Evolutionary conservation across 2,329 filamentous ascomycete genomes (phyloP), one percentile per base, ranked within the genome.

Genomic region (Ophiosphaerella narmari): DNA sequence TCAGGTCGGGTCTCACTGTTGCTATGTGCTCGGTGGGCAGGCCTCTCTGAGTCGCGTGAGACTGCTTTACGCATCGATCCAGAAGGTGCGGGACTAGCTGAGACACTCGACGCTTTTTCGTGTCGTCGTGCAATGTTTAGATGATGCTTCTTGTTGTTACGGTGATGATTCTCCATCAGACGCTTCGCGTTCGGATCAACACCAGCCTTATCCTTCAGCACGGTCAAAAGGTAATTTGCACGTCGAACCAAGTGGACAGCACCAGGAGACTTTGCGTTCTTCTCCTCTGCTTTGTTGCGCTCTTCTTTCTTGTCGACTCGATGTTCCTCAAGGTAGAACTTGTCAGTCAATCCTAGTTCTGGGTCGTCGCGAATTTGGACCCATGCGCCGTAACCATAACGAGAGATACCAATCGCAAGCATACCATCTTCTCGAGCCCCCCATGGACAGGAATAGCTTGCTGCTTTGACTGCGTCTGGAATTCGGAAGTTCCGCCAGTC

Each of bases 261-360:
- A n/a, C 94, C 94, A 4, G 94, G 94, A 2, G 93, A 96, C 66
- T 96, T 95, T 32, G 90, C 89, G 14, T 81, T 80, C 64, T 86
- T 86, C 56, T 84, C 77, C 14, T 90, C 87, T 13, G 78, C 84
- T 65, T 91, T 90, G 66, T 81, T 89, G 32, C 94, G 88, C 73
- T 97, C 91, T 65, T 94, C 92, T 72, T 97, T 97, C 77, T 95
- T 94, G 72, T 96, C 94, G 14, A 97, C 93, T n/a, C 93, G 89
- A 72, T 97, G 92, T 73, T 99, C 95, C 70, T 99, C 94, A 1
- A 99, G 78, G 77, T 96, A 99, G 70, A 97, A 90, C 68, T 97
- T 97, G 64, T 96, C 91, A 1, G 80, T 78, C 77, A 99, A 86
- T 7, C 86, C 89, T 18, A 99, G 83, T 29, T 97, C 91, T 1